phyloP scores from a whole-genome alignment of 1,139 yeast species.

The Nakaseomyces delphensis region DNA sequence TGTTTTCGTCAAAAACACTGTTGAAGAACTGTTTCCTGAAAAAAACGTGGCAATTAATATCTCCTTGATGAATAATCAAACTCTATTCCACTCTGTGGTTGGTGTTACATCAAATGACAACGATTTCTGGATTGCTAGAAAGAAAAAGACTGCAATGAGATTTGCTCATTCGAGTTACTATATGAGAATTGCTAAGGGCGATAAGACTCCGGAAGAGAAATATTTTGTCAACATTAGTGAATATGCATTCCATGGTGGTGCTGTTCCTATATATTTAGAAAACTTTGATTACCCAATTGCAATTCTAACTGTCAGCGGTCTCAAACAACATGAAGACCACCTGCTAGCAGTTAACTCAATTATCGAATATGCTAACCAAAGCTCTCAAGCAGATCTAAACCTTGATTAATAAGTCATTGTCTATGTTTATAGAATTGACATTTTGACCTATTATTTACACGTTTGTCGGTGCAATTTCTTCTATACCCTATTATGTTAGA shows the following conservation, averaged over 20 bases:
- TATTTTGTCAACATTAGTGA: conserved; percentile 38
- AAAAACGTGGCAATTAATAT: conserved; percentile 45
- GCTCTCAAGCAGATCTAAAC: conserved; percentile 6
- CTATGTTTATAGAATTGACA: no score
- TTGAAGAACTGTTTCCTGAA: conserved; percentile 19
- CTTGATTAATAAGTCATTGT: conserved; percentile 5
- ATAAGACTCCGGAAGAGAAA: conserved; percentile 31
- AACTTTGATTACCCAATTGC: conserved; percentile 43
- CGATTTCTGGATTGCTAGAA: conserved; percentile 52
- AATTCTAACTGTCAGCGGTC: conserved; percentile 52
- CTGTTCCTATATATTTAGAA: conserved; percentile 44
- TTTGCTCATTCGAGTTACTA: conserved; percentile 47
- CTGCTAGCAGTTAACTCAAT: conserved; percentile 20
- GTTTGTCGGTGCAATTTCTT: no score
- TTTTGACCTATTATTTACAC: no score
- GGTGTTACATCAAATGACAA: conserved; percentile 40
- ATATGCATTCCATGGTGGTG: conserved; percentile 58
- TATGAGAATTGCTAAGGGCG: conserved; percentile 40
- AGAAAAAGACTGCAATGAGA: conserved; percentile 43
- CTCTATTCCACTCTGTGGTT: conserved; percentile 41
- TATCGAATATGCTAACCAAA: conserved; percentile 10
- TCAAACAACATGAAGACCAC: conserved; percentile 31
- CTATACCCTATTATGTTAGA: no score
- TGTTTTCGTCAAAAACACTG: conserved; percentile 17
- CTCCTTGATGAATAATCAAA: conserved; percentile 42